Percentiles rank a stretch among this genome's conserved stretches.
phyloP scores from a whole-genome alignment of 2,329 filamentous ascomycete species.

The Colletotrichum sp. region DNA sequence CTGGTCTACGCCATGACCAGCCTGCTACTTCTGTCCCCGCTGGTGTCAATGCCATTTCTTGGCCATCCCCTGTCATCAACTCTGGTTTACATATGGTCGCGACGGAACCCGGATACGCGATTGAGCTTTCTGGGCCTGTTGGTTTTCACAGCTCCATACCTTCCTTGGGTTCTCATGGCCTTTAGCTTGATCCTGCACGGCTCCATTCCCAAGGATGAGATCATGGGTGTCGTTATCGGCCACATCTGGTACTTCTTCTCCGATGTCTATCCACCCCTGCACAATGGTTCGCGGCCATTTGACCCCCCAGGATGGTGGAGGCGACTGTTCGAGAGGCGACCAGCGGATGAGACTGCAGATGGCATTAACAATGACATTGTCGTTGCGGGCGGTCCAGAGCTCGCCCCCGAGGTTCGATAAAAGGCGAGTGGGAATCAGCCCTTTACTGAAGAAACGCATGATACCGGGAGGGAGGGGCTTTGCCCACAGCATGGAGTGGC shows the following conservation, averaged over 20 bases:
- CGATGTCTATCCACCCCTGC: conserved; percentile 92
- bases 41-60: conserved; percentile 91
- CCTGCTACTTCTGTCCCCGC: conserved; percentile 80
- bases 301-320: conserved; percentile 93
- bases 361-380: conserved; percentile 68
- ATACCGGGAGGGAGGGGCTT: not conserved
- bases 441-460: not conserved
- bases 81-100: conserved; percentile 97
- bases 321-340: conserved; percentile 75
- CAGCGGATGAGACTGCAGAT: conserved; percentile 52
- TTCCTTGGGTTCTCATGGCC: conserved; percentile 94
- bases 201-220: conserved; percentile 90
- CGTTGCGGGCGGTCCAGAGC: conserved; percentile 51
- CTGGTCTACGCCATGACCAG: conserved; percentile 83
- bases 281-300: conserved; percentile 82
- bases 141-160: conserved; percentile 90
- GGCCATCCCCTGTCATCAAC: conserved; percentile 93
- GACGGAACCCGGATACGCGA: conserved; percentile 89
- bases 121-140: conserved; percentile 88
- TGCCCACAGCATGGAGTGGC: not conserved
- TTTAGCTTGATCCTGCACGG: conserved; percentile 94
- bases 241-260: conserved; percentile 99
- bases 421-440: not conserved
- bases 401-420: conserved; percentile 19
- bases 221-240: conserved; percentile 92